phyloP scores from a whole-genome alignment of 2,329 filamentous ascomycete species.

The Ustilaginoidea virens region DNA sequence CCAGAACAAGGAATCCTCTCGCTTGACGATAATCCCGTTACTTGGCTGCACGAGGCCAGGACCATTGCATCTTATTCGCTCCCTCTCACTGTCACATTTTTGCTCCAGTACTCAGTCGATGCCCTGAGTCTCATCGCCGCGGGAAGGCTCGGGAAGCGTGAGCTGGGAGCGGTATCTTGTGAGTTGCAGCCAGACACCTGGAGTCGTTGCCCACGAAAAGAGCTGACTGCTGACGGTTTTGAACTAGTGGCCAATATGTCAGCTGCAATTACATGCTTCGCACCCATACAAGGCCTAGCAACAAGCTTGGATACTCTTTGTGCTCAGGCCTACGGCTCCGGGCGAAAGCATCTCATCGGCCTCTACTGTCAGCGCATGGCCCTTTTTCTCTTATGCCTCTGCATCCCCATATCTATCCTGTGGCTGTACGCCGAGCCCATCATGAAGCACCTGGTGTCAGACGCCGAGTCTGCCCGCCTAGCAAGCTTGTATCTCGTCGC shows the following conservation, averaged over 20 bases:
- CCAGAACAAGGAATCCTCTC: too few species aligned
- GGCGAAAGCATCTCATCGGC: constrained; percentile 70
- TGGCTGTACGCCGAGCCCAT: constrained; percentile 54
- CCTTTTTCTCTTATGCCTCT: constrained; percentile 54
- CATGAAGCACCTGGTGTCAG: constrained; percentile 25
- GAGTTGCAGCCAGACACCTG: too few species aligned
- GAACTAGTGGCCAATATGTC: constrained; percentile 49
- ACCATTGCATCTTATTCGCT: constrained; percentile 55
- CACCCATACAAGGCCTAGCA: constrained; percentile 61
- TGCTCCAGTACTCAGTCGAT: constrained; percentile 65
- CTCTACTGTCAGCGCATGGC: constrained; percentile 70
- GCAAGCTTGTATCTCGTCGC: constrained; percentile 58
- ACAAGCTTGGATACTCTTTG: constrained; percentile 84
- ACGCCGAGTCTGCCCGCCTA: constrained; percentile 43
- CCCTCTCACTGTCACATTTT: constrained; percentile 51
- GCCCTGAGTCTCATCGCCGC: constrained; percentile 62
- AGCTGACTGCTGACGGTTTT: too few species aligned
- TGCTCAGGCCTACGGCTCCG: constrained; percentile 80
- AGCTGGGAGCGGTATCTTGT: constrained; percentile 23
- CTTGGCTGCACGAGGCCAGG: constrained; percentile 74
- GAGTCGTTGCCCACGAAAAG: too few species aligned
- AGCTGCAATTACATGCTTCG: constrained; percentile 60
- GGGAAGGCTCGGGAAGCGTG: constrained; percentile 52
- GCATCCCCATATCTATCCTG: constrained; percentile 51
- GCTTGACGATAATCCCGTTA: too few species aligned